Conservation (phyloP, 345 rosid species). For the Citrus medica region DNA sequence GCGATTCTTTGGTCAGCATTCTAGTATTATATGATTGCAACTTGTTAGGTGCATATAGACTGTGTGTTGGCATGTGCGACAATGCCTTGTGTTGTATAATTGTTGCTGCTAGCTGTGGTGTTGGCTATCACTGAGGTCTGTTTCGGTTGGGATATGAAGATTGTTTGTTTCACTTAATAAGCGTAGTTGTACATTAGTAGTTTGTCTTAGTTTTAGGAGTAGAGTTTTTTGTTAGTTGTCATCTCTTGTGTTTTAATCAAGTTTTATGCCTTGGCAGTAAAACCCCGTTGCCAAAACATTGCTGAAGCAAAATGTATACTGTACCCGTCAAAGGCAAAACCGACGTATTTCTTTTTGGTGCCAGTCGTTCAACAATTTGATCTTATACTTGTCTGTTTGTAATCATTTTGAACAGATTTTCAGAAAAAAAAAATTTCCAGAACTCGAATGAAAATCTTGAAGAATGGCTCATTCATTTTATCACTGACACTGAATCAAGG, state of each 20-base stretch:
- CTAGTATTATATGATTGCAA: background rate
- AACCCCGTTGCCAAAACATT: background rate
- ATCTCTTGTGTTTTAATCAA: background rate
- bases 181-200: conserved; percentile 11
- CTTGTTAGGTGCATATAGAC: background rate
- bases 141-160: background rate
- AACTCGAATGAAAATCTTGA: background rate
- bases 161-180: background rate
- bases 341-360: no score
- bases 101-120: background rate
- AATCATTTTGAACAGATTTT: no score
- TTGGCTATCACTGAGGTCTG: background rate
- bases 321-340: background rate
- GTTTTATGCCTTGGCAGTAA: background rate
- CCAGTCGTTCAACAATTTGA: no score
- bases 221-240: background rate
- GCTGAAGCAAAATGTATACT: background rate
- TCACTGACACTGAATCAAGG: background rate
- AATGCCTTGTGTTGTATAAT: background rate
- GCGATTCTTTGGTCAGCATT: background rate
- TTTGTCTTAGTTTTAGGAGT: background rate
- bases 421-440: no score
- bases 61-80: background rate
- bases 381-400: no score
- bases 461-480: background rate